A percentile compares a stretch with the other conserved stretches of the same genome.
Evolutionary conservation across 768 basidiomycete species (phyloP).

Genomic region (Thelephora aurantiotincta): DNA sequence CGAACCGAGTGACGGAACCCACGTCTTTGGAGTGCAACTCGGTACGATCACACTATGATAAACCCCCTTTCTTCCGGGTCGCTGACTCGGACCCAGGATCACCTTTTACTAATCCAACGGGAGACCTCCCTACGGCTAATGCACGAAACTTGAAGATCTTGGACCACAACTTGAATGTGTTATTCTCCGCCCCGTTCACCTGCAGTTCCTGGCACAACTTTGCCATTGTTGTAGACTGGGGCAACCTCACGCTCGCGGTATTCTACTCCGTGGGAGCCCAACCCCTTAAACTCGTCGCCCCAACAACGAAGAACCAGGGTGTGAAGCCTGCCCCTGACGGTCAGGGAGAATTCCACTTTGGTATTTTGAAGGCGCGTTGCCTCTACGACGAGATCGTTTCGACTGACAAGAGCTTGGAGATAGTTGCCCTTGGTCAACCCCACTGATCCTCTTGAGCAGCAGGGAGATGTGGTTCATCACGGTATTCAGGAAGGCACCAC

Average conservation of each 20-base stretch:
- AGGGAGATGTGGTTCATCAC: constrained; percentile 41
- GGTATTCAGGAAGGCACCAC: constrained; percentile 44
- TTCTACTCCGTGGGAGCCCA: constrained; percentile 32
- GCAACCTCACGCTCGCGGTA: constrained; percentile 29
- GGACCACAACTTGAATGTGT: constrained; percentile 36
- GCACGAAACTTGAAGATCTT: constrained; percentile 39
- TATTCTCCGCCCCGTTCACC: constrained; percentile 35
- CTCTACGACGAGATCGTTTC: neutral
- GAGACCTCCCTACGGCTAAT: constrained; percentile 23
- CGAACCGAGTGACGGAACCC: constrained; percentile 43
- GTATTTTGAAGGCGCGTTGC: constrained; percentile 34
- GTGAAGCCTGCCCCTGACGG: constrained; percentile 26
- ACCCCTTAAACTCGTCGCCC: constrained; percentile 28
- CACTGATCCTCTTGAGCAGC: constrained; percentile 27
- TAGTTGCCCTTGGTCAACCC: constrained; percentile 42
- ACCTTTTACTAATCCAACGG: constrained; percentile 40
- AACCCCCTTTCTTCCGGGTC: too few relatives aligned
- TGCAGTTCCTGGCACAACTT: constrained; percentile 42
- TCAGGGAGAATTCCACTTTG: constrained; percentile 49
- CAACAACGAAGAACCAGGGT: constrained; percentile 26
- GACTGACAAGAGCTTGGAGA: neutral
- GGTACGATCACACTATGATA: constrained; percentile 20
- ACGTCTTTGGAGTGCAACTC: constrained; percentile 45
- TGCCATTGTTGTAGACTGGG: constrained; percentile 44
- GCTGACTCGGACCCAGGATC: constrained; percentile 23